These are phyloP conservation scores for Leccinum ochraceum DNA, from an alignment of 768 basidiomycete genomes.

Conservation along the genomic window DNA sequence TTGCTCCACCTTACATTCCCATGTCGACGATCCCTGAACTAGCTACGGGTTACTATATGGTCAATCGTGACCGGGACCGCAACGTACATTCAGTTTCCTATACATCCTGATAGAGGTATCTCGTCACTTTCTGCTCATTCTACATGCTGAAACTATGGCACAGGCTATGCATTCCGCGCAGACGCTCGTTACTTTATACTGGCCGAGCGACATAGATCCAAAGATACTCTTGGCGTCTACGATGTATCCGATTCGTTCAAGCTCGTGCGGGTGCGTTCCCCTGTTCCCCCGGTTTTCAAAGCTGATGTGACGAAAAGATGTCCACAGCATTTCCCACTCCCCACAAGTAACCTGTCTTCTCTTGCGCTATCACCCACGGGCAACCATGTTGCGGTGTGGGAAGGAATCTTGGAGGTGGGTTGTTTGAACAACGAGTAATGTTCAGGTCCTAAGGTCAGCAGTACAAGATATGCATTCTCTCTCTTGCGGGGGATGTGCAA, in stretches of 20 bases:
- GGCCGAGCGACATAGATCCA: slow-evolving; percentile 88
- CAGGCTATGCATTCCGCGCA: slow-evolving; percentile 75
- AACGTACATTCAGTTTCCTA: slow-evolving; percentile 85
- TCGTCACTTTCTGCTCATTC: background rate
- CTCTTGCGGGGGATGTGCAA: slow-evolving; percentile 62
- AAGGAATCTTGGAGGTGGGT: slow-evolving; percentile 77
- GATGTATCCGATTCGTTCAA: slow-evolving; percentile 70
- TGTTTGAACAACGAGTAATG: background rate
- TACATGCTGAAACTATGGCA: background rate
- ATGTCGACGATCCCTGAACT: slow-evolving; percentile 9
- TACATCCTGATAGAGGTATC: slow-evolving; percentile 77
- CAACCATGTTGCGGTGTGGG: slow-evolving; percentile 78
- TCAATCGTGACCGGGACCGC: slow-evolving; percentile 72
- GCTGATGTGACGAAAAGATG: slow-evolving; percentile 20
- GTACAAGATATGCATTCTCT: slow-evolving; percentile 77
- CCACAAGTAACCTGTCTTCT: slow-evolving; percentile 71
- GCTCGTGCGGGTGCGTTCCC: slow-evolving; percentile 58
- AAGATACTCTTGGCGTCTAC: slow-evolving; percentile 85
- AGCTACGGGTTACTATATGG: slow-evolving; percentile 90
- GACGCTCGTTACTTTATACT: slow-evolving; percentile 85
- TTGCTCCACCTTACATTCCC: slow-evolving; percentile 2
- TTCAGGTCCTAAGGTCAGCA: slow-evolving; percentile 28
- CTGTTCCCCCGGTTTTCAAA: slow-evolving; percentile 8
- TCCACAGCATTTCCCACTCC: slow-evolving; percentile 77
- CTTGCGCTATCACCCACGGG: slow-evolving; percentile 77